phyloP scores from a whole-genome alignment of 192 early-diverging fungal genomes.

The Backusella circina region DNA sequence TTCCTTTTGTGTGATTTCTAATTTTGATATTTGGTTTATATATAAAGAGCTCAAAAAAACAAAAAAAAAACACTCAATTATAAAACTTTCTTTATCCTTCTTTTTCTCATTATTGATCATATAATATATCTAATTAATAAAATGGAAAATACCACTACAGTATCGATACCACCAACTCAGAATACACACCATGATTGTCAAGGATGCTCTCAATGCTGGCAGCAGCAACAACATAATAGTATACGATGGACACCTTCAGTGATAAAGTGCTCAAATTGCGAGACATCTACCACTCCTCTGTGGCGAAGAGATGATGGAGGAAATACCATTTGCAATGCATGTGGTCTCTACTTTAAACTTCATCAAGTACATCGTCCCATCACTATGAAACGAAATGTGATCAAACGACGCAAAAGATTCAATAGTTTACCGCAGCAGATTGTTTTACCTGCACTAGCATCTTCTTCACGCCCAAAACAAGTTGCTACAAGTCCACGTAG shows the following conservation, averaged over 20 bases:
- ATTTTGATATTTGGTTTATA: not conserved
- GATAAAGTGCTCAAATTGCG: slow-evolving; percentile 81
- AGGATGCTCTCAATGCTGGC: not conserved
- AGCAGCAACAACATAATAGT: not conserved
- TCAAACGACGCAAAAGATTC: slow-evolving; percentile 67
- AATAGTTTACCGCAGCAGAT: not conserved
- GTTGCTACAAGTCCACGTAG: not conserved
- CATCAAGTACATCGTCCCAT: slow-evolving; percentile 80
- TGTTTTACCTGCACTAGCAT: not conserved
- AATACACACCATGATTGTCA: slow-evolving; percentile 1
- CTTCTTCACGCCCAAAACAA: not conserved
- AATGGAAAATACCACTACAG: not conserved
- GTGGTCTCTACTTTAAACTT: slow-evolving; percentile 86
- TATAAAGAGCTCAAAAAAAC: not conserved
- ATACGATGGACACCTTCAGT: slow-evolving; percentile 21
- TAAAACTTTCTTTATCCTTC: not conserved
- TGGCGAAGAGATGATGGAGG: slow-evolving; percentile 75
- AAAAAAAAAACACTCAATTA: not conserved
- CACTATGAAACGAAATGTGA: slow-evolving; percentile 71
- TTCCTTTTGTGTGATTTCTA: not conserved
- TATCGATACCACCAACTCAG: not conserved
- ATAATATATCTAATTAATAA: not conserved
- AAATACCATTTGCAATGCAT: slow-evolving; percentile 81
- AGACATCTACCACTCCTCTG: slow-evolving; percentile 75
- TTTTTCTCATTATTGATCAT: too few relatives aligned